phyloP scores from a whole-genome alignment of 192 early-diverging fungal species.

The Coemansia sp. region DNA sequence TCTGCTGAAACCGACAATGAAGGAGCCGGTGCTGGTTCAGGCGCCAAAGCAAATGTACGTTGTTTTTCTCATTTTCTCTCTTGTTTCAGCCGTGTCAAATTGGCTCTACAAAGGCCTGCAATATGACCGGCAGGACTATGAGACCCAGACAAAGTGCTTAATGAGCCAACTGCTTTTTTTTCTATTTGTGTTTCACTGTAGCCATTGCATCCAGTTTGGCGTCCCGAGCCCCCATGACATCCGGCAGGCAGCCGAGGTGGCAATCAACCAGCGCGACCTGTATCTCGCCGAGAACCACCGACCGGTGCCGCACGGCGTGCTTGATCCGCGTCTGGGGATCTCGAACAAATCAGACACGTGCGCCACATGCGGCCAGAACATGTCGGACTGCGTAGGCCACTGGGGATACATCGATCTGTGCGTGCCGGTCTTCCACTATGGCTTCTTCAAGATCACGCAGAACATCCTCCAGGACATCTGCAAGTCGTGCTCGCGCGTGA shows the following conservation, averaged over 20 bases:
- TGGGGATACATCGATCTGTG: conserved; percentile 92
- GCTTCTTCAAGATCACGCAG: conserved; percentile 90
- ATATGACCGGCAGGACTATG: no score
- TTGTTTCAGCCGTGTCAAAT: not conserved
- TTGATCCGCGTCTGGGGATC: conserved; percentile 87
- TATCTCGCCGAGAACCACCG: conserved; percentile 69
- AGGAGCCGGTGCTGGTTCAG: conserved; percentile 73
- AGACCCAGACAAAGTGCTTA: no score
- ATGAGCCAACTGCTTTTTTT: no score
- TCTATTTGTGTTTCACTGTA: conserved; percentile 28
- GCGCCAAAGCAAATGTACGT: conserved; percentile 76
- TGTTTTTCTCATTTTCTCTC: not conserved
- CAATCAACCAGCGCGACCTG: conserved; percentile 88
- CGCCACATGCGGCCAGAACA: conserved; percentile 85
- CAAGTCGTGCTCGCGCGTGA: conserved; percentile 89
- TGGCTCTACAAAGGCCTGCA: no score
- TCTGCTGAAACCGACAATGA: conserved; percentile 58
- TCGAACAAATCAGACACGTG: conserved; percentile 83
- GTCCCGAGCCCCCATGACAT: conserved; percentile 88
- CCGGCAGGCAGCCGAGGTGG: conserved; percentile 85
- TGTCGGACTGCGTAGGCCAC: conserved; percentile 94
- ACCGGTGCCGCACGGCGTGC: conserved; percentile 83
- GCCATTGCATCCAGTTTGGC: conserved; percentile 94
- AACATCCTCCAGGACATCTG: conserved; percentile 95
- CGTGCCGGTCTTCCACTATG: conserved; percentile 97